Evolutionary conservation across 495 filamentous ascomycete genomes (phyloP).

Genomic region (Hamigera avellanea): DNA sequence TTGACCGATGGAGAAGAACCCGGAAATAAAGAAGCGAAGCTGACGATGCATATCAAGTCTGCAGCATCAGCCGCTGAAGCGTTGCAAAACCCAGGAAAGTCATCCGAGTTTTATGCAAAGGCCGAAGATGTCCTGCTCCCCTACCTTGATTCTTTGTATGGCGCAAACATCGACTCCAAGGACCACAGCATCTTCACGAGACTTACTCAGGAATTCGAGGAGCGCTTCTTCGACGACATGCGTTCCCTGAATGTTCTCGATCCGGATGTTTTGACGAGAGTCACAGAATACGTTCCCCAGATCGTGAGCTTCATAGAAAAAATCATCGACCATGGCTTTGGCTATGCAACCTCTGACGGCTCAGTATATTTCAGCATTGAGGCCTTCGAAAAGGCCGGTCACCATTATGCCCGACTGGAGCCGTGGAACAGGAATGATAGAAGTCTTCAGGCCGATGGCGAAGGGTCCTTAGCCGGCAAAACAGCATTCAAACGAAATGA

Average conservation of each 20-base stretch:
- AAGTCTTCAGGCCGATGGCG: constrained; percentile 75
- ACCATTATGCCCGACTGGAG: constrained; percentile 74
- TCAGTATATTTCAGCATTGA: constrained; percentile 92
- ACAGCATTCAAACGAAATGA: constrained; percentile 44
- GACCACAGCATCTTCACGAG: constrained; percentile 71
- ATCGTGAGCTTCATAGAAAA: constrained; percentile 69
- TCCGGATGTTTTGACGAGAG: constrained; percentile 72
- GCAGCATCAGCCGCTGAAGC: constrained; percentile 46
- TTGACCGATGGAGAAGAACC: constrained; percentile 50
- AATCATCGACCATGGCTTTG: constrained; percentile 77
- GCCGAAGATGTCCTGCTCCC: constrained; percentile 65
- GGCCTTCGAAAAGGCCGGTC: constrained; percentile 73
- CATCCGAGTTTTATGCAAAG: constrained; percentile 38
- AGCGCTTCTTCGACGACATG: constrained; percentile 78
- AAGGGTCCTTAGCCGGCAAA: constrained; percentile 67
- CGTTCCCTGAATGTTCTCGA: constrained; percentile 70
- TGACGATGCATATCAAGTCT: constrained; percentile 88
- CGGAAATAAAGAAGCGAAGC: constrained; percentile 70
- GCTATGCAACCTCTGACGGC: constrained; percentile 67
- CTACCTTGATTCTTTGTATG: constrained; percentile 71
- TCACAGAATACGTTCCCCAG: constrained; percentile 79
- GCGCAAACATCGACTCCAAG: constrained; percentile 58
- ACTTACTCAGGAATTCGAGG: constrained; percentile 72
- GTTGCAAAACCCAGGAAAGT: constrained; percentile 32
- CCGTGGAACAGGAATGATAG: constrained; percentile 81